These are phyloP conservation scores for Clitopilus passeckerianus DNA, from an alignment of 768 basidiomycete genomes.

Conservation along the genomic window DNA sequence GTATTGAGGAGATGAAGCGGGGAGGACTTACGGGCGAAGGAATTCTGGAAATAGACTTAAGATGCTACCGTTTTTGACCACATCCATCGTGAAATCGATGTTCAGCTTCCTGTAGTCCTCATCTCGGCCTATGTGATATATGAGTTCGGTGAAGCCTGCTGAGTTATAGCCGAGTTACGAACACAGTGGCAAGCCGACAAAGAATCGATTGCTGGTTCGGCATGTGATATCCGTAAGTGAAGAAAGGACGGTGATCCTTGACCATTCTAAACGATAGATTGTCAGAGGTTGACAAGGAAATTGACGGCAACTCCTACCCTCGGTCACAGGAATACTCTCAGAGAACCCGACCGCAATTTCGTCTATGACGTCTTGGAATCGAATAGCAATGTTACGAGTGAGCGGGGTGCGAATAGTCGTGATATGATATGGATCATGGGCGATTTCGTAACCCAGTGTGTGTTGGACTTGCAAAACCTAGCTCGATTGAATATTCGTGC, in stretches of 20 bases:
- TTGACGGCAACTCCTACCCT: slow-evolving; percentile 15
- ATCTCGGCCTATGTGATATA: slow-evolving; percentile 28
- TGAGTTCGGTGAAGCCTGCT: not conserved
- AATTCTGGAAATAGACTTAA: slow-evolving; percentile 34
- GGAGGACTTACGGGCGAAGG: slow-evolving; percentile 35
- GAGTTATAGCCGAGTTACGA: slow-evolving; percentile 3
- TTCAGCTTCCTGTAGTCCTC: slow-evolving; percentile 32
- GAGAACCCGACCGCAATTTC: slow-evolving; percentile 38
- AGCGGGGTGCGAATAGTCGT: slow-evolving; percentile 23
- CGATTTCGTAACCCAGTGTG: slow-evolving; percentile 27
- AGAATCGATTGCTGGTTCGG: slow-evolving; percentile 34
- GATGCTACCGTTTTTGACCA: slow-evolving; percentile 23
- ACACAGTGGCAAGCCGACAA: slow-evolving; percentile 44
- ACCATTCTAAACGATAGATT: slow-evolving; percentile 28
- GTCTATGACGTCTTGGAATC: slow-evolving; percentile 35
- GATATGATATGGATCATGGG: slow-evolving; percentile 23
- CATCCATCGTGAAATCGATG: slow-evolving; percentile 28
- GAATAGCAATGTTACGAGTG: slow-evolving; percentile 30
- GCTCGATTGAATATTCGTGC: not conserved
- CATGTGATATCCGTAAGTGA: slow-evolving; percentile 28
- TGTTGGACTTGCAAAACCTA: slow-evolving; percentile 31
- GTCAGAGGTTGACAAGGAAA: not conserved
- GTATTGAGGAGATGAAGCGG: not conserved
- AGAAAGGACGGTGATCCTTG: slow-evolving; percentile 16
- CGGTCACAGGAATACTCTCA: slow-evolving; percentile 27